Percentiles rank a stretch among this genome's conserved stretches.
phyloP scores from a whole-genome alignment of 2,329 filamentous ascomycete species.

The Diaporthe batatas region DNA sequence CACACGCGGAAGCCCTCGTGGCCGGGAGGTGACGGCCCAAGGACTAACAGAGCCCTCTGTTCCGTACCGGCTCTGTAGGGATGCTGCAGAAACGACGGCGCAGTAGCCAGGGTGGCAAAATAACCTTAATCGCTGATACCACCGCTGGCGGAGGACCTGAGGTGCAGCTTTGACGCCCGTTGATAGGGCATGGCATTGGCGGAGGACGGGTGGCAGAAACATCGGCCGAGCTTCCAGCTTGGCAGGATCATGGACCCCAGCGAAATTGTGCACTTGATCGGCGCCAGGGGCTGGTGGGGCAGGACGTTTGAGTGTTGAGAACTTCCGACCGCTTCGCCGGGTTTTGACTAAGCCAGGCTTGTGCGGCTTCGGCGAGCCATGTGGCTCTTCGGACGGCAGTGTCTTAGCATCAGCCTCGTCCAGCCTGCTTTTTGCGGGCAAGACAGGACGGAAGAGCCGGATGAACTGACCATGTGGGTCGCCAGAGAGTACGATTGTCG shows the following conservation, averaged over 20 bases:
- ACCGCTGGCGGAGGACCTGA: background rate
- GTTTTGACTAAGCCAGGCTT: slow-evolving; percentile 8
- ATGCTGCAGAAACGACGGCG: slow-evolving; percentile 33
- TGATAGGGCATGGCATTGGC: slow-evolving; percentile 7
- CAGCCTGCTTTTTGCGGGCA: background rate
- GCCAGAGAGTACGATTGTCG: background rate
- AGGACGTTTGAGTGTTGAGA: slow-evolving; percentile 18
- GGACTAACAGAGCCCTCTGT: background rate
- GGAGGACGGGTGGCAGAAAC: slow-evolving; percentile 25
- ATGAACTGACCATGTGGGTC: background rate
- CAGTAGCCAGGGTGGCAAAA: slow-evolving; percentile 34
- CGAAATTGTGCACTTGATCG: slow-evolving; percentile 16
- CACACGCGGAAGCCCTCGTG: slow-evolving; percentile 22
- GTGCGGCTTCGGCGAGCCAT: slow-evolving; percentile 21
- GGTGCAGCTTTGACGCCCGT: slow-evolving; percentile 10
- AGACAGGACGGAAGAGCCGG: background rate
- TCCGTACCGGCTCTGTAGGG: slow-evolving; percentile 4
- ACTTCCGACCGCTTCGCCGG: slow-evolving; percentile 16
- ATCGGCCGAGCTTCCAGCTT: slow-evolving; percentile 33
- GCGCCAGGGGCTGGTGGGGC: slow-evolving; percentile 20
- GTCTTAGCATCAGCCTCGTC: background rate
- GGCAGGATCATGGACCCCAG: background rate
- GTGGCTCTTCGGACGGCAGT: slow-evolving; percentile 7
- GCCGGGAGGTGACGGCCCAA: slow-evolving; percentile 15
- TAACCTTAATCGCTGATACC: slow-evolving; percentile 39